Evolutionary conservation across 192 early-diverging fungal genomes (phyloP), one percentile per base, ranked within the genome.

Genomic region (Jimgerdemannia lactiflua): DNA sequence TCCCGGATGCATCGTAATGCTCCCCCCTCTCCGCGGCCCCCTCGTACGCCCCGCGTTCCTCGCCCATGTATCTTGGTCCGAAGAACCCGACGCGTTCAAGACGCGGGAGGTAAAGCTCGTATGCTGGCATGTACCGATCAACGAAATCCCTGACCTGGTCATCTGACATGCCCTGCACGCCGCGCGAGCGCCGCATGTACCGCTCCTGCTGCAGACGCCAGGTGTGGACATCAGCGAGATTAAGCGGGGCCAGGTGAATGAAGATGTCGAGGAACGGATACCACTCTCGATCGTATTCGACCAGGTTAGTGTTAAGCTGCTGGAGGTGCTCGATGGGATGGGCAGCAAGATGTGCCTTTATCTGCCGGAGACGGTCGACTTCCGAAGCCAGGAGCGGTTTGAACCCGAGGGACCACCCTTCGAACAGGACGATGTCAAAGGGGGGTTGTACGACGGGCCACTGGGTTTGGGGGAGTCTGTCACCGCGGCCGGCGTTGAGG

Each of bases 391-490:
- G 77, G 41, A 95, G 77, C 2, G 88, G 74, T 63, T 90, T 94
- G 76, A 97, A 99, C 2, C 96, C 97, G 8, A 96, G 74, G 49
- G 86, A 94, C 95, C 97, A 99, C 0, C 96, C 97, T 79, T 99
- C 97, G 76, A 98, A 93, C 43, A 99, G 77, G 19, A 99, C 83
- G 64, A 98, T 87, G 72, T 98, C 89, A 20, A 93, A 70, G 0
- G 93, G 91, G 11, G 84, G 77, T 4, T 73, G 59, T 0, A 84
- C 85, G 18, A 39, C 70, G 3, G 75, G 75, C 95, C 95, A 99
- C 43, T 89, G 49, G 4, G 72, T 65, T 29, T 64, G n/a, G 4
- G 91, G 86, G 1, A 88, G 20, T 9, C 94, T 88, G 75, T 99
- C 95, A 3, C 97, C 97, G 19, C 87, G 85, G 0, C 97, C 97